These are phyloP conservation scores for Myochromella boudieri DNA, from an alignment of 768 basidiomycete genomes.

Conservation along the genomic window DNA sequence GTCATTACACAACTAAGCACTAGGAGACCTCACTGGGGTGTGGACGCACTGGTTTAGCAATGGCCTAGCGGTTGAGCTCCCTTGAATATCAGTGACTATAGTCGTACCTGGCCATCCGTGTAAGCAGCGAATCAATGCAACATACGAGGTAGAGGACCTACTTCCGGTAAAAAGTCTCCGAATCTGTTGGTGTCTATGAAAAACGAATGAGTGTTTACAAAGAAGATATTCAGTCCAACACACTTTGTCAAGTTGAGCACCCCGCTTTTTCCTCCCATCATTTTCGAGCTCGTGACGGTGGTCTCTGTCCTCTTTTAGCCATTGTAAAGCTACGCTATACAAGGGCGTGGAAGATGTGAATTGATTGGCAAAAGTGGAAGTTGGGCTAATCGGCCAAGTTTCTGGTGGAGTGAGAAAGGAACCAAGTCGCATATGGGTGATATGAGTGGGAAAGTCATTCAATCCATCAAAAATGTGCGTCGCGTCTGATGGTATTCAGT, in stretches of 20 bases:
- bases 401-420: constrained; percentile 64
- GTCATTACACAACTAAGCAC: too few species aligned
- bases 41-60: background rate
- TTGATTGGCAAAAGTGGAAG: constrained; percentile 18
- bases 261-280: constrained; percentile 55
- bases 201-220: background rate
- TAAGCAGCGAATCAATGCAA: background rate
- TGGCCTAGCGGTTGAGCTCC: constrained; percentile 14
- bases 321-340: constrained; percentile 76
- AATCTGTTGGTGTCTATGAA: constrained; percentile 65
- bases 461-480: constrained; percentile 98
- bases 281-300: constrained; percentile 58
- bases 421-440: constrained; percentile 90
- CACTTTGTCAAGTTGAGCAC: constrained; percentile 60
- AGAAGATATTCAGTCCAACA: constrained; percentile 14
- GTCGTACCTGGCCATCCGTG: constrained; percentile 33
- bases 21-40: background rate
- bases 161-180: constrained; percentile 87
- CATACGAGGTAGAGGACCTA: constrained; percentile 30
- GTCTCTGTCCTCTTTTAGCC: constrained; percentile 85
- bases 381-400: constrained; percentile 60
- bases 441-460: constrained; percentile 87
- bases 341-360: constrained; percentile 38
- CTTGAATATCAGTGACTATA: constrained; percentile 36
- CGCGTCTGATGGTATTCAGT: constrained; percentile 56